Evolutionary conservation across 108 stramenopile species (phyloP), one percentile per base, ranked within the genome.

Genomic region (Pseudonitzschia pungens): DNA sequence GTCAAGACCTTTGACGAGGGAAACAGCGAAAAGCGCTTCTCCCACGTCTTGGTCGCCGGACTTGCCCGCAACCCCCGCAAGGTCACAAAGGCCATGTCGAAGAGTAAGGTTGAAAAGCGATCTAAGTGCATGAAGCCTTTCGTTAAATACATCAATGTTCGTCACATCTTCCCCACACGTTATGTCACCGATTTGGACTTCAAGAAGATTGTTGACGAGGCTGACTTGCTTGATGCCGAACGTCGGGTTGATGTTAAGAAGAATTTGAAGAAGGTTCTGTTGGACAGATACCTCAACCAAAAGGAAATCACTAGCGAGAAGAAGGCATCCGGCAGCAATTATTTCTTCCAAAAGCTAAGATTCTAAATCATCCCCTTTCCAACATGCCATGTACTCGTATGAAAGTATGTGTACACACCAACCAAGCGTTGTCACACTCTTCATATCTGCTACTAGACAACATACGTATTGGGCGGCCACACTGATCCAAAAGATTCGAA

Each of bases 131-230:
- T 99, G 90, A 98, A 98, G 88, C 99, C 99, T 20, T 99, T 99
- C 76, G 84, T 99, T 41, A 99, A 99, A 89, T 96, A 90, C 84
- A 81, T 99, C 77, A 99, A 99, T 86, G 94, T 96, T 65, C 96
- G 95, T 85, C 99, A 99, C 82, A 78, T 99, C 70, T 98, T 99
- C 94, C 99, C 99, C 70, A 99, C 99, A 53, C 96, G 99, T 79
- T 99, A 98, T 81, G 85, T 84, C 29, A 95, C 97, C 32, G 98
- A 99, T 78, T 78, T 99, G 71, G 94, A 97, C 73, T 76, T 99
- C 56, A 97, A 97, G 90, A 96, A 96, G 88, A 84, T 86, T 21
- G 95, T 96, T 29, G 96, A 94, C 68, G 96, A 97, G 81, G 92
- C 85, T 50, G 91, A 95, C 50, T 79, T 96, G 70, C 85, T 90